Evolutionary conservation across 352 stramenopile genomes (phyloP).

Genomic region (Phytophthora foliorum): DNA sequence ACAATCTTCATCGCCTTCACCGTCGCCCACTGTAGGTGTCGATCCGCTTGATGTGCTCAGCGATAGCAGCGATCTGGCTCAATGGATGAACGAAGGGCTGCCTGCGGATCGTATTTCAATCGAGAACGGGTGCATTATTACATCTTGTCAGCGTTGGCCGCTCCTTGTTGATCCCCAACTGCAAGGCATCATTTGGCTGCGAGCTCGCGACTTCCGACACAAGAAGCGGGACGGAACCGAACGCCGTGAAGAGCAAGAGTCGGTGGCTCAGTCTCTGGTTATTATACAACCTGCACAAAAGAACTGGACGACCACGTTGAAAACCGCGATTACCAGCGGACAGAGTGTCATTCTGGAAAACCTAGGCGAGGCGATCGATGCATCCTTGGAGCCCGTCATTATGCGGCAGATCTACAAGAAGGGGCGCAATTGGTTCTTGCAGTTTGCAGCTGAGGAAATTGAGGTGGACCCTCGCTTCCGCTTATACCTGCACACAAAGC

Average conservation of each 20-base stretch:
- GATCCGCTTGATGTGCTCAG: slow-evolving; percentile 92
- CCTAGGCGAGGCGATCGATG: slow-evolving; percentile 87
- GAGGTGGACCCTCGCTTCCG: slow-evolving; percentile 91
- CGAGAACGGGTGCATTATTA: slow-evolving; percentile 94
- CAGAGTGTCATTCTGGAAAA: slow-evolving; percentile 94
- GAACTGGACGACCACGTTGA: slow-evolving; percentile 79
- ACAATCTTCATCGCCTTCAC: slow-evolving; percentile 9
- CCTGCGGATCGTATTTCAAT: slow-evolving; percentile 92
- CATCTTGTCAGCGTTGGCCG: slow-evolving; percentile 88
- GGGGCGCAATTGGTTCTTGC: slow-evolving; percentile 89
- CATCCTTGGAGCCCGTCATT: slow-evolving; percentile 89
- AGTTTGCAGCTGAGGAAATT: slow-evolving; percentile 91
- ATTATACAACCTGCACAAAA: slow-evolving; percentile 84
- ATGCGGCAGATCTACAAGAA: slow-evolving; percentile 92
- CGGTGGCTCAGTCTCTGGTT: slow-evolving; percentile 47
- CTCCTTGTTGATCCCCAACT: slow-evolving; percentile 93
- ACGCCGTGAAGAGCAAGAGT: slow-evolving; percentile 2
- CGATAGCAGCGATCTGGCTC: slow-evolving; percentile 82
- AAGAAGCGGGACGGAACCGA: slow-evolving; percentile 16
- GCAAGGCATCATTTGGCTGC: slow-evolving; percentile 91
- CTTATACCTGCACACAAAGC: slow-evolving; percentile 92
- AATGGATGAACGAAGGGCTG: slow-evolving; percentile 94
- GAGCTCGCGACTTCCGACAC: slow-evolving; percentile 57
- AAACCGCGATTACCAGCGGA: slow-evolving; percentile 75
- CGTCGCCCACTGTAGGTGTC: slow-evolving; percentile 37